A percentile compares a stretch with the other conserved stretches of the same genome.
phyloP scores from a whole-genome alignment of 2,329 filamentous ascomycete species.

The Pseudogymnoascus pannorum region DNA sequence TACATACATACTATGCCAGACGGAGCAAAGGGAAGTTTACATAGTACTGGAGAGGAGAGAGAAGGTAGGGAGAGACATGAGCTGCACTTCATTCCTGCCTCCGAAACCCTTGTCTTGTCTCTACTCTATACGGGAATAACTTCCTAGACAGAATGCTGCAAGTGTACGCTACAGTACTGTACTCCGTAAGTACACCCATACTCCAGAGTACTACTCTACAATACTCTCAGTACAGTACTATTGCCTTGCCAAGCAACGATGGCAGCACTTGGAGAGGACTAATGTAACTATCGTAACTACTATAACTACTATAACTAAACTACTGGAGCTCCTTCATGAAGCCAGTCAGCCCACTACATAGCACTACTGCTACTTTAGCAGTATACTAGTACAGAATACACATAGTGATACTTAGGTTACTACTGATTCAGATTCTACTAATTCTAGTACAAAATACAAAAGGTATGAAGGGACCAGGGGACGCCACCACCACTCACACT shows the following conservation, averaged over 20 bases:
- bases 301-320: background rate
- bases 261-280: background rate
- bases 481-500: background rate
- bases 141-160: background rate
- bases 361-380: background rate
- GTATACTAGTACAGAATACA: background rate
- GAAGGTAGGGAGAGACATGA: background rate
- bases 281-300: background rate
- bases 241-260: background rate
- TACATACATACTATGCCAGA: background rate
- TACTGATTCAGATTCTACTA: background rate
- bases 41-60: background rate
- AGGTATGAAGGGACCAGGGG: background rate
- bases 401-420: background rate
- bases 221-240: background rate
- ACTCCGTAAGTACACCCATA: background rate
- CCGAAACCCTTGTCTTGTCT: background rate
- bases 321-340: background rate
- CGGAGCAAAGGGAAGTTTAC: background rate
- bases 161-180: background rate
- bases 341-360: background rate
- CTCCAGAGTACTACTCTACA: background rate
- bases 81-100: background rate
- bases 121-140: background rate
- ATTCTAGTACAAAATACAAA: constrained; percentile 1